phyloP scores from a whole-genome alignment of 1,284 basidiomycete species.

The Sporisorium graminicola region DNA sequence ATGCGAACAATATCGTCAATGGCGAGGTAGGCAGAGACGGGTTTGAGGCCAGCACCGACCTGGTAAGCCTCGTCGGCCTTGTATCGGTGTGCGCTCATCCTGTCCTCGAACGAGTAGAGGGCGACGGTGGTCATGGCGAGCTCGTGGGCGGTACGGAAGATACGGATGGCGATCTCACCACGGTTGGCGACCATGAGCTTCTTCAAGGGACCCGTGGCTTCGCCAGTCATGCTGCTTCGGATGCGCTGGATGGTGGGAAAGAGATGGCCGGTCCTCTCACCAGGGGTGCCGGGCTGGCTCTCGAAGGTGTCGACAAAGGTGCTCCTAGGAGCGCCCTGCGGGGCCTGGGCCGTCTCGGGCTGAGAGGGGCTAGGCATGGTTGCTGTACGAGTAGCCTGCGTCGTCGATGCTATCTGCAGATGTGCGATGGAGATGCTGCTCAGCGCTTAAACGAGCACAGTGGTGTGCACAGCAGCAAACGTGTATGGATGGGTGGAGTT shows the following conservation, averaged over 20 bases:
- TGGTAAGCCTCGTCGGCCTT: conserved; percentile 99
- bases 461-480: not conserved
- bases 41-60: conserved; percentile 93
- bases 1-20: conserved; percentile 91
- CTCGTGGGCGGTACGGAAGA: conserved; percentile 98
- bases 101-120: conserved; percentile 97
- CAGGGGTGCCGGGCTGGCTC: conserved; percentile 63
- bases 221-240: conserved; percentile 56
- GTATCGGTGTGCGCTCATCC: conserved; percentile 95
- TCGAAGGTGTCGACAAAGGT: conserved; percentile 65
- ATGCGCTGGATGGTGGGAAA: conserved; percentile 65
- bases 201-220: conserved; percentile 54
- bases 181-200: conserved; percentile 69
- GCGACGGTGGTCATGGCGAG: conserved; percentile 99
- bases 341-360: conserved; percentile 56
- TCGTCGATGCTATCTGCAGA: not conserved
- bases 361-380: conserved; percentile 36
- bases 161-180: conserved; percentile 93
- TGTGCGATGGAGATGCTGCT: conserved; percentile 5
- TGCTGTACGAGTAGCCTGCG: not conserved
- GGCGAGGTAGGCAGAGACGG: conserved; percentile 95
- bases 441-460: not conserved
- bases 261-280: conserved; percentile 61
- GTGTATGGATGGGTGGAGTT: not conserved
- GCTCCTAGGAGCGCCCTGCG: conserved; percentile 49